Evolutionary conservation across 1,284 basidiomycete species (phyloP).

Genomic region (Paramarasmius palmivorus): DNA sequence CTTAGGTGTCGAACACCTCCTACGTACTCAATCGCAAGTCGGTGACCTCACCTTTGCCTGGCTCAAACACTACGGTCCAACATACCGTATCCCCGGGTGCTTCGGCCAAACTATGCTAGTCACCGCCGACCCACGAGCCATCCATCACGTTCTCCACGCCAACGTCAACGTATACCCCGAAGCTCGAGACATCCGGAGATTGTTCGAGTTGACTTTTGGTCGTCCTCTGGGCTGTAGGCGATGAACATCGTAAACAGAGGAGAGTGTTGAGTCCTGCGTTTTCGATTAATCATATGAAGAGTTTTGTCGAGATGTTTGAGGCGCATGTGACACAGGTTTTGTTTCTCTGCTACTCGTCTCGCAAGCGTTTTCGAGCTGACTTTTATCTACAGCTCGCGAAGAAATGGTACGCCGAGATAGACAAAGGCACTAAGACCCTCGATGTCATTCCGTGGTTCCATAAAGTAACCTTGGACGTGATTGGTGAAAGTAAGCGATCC

Average conservation of each 20-base stretch:
- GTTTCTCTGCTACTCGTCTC: no score
- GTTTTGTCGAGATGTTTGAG: neutral
- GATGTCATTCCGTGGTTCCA: no score
- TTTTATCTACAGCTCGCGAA: no score
- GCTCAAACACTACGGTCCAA: neutral
- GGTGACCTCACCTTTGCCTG: neutral
- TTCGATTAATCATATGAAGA: neutral
- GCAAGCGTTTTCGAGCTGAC: no score
- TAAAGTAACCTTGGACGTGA: no score
- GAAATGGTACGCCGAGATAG: no score
- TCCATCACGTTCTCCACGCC: neutral
- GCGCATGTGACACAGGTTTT: neutral
- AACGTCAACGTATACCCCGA: neutral
- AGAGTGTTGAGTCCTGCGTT: conserved; percentile 1
- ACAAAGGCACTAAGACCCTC: no score
- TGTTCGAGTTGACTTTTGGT: neutral
- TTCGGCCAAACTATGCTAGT: neutral
- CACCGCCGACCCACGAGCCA: neutral
- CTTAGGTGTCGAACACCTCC: neutral
- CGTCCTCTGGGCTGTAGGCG: neutral
- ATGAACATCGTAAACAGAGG: conserved; percentile 1
- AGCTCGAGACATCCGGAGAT: neutral
- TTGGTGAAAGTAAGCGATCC: neutral
- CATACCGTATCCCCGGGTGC: neutral
- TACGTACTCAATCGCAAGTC: neutral